phyloP scores from a whole-genome alignment of 148 eudicot genomes.

The Silene conica region DNA sequence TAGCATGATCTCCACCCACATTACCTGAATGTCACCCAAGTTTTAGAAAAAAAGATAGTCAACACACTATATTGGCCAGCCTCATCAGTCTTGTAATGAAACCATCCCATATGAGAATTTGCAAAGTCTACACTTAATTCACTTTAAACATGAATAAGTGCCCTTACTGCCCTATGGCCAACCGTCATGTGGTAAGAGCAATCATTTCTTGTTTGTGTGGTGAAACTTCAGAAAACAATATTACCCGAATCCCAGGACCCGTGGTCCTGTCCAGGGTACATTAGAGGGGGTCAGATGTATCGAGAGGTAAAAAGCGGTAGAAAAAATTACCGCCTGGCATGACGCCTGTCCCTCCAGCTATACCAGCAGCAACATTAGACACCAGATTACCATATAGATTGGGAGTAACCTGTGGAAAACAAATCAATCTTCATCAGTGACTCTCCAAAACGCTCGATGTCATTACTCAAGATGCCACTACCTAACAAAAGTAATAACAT shows the following conservation, averaged over 20 bases:
- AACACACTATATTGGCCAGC: background rate
- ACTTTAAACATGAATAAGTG: background rate
- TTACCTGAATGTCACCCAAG: slow-evolving; percentile 43
- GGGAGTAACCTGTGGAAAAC: slow-evolving; percentile 64
- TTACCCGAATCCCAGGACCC: background rate
- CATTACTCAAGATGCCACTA: slow-evolving; percentile 1
- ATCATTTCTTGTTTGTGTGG: background rate
- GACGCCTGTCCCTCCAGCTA: slow-evolving; percentile 82
- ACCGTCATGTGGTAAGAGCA: background rate
- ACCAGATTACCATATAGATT: slow-evolving; percentile 81
- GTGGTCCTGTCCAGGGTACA: background rate
- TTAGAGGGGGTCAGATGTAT: background rate
- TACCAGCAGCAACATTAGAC: slow-evolving; percentile 88
- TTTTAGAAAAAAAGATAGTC: background rate
- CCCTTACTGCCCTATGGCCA: background rate
- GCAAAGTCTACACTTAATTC: background rate
- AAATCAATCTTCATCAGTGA: slow-evolving; percentile 16
- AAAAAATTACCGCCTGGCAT: slow-evolving; percentile 70
- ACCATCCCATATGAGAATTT: background rate
- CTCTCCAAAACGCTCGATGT: background rate
- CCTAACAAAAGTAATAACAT: background rate
- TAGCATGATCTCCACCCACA: slow-evolving; percentile 71
- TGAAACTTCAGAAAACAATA: background rate
- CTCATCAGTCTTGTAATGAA: background rate
- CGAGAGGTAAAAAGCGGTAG: background rate